phyloP scores from a whole-genome alignment of 345 rosid genomes.

The Hibiscus mutabilis region DNA sequence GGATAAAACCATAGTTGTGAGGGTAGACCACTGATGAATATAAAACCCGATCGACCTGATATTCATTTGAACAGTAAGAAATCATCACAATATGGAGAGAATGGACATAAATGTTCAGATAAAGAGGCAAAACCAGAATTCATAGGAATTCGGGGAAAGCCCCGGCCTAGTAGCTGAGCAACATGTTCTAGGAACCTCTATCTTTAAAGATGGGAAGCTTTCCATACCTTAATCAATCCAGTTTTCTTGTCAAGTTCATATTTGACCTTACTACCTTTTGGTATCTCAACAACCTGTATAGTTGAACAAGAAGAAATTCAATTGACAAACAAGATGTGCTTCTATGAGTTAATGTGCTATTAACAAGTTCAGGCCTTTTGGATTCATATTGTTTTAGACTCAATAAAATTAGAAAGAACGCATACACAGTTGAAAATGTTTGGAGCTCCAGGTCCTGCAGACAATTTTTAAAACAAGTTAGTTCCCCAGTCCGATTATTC shows the following conservation, averaged over 20 bases:
- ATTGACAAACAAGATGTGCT: background rate
- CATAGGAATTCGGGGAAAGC: background rate
- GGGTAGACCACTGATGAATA: conserved; percentile 97
- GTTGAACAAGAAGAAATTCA: conserved; percentile 1
- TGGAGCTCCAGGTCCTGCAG: conserved; percentile 90
- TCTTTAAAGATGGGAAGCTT: background rate
- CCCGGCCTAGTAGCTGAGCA: background rate
- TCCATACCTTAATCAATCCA: conserved; percentile 74
- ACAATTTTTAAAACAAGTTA: conserved; percentile 1
- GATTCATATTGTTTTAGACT: background rate
- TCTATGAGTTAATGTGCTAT: background rate
- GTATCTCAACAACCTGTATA: conserved; percentile 86
- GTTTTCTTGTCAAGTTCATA: conserved; percentile 97
- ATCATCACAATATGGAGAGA: conserved; percentile 9
- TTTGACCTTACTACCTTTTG: conserved; percentile 96
- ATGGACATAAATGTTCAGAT: no score
- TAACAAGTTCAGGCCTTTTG: background rate
- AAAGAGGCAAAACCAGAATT: no score
- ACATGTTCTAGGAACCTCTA: background rate
- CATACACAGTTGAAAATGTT: conserved; percentile 58
- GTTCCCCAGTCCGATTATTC: background rate
- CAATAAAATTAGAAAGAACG: background rate
- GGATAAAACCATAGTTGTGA: conserved; percentile 94
- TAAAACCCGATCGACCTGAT: conserved; percentile 74
- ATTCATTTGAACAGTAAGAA: conserved; percentile 15